Evolutionary conservation across 2,329 filamentous ascomycete species (phyloP).

Genomic region (Trichoderma sp.): DNA sequence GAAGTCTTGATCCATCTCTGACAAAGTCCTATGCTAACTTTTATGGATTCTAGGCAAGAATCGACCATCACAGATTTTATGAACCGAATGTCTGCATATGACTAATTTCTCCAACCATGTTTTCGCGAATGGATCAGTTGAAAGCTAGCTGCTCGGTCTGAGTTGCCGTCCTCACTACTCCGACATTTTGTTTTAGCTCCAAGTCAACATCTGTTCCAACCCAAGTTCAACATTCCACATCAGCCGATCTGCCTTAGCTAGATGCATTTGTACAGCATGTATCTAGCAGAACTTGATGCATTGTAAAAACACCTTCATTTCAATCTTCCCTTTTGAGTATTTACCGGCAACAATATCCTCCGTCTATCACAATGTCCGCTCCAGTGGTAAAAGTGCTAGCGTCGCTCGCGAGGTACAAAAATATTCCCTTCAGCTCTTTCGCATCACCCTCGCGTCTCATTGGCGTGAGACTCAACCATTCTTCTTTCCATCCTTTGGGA

Average conservation of each 20-base stretch:
- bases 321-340: constrained; percentile 24
- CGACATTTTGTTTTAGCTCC: background rate
- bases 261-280: background rate
- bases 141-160: background rate
- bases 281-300: background rate
- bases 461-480: constrained; percentile 35
- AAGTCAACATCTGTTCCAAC: background rate
- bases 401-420: constrained; percentile 29
- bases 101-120: background rate
- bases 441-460: constrained; percentile 32
- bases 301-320: background rate
- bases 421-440: constrained; percentile 33
- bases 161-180: background rate
- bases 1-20: background rate
- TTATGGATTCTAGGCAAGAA: background rate
- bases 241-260: background rate
- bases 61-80: background rate
- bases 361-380: constrained; percentile 19
- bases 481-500: constrained; percentile 35
- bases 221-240: background rate
- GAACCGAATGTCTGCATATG: background rate
- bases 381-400: constrained; percentile 11
- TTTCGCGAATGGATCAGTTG: background rate
- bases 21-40: background rate
- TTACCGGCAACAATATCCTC: constrained; percentile 21